A percentile compares a stretch with the other conserved stretches of the same genome.
These are phyloP conservation scores for Nannizzia gypsea DNA, from an alignment of 2,329 filamentous ascomycete genomes.

Conservation along the genomic window DNA sequence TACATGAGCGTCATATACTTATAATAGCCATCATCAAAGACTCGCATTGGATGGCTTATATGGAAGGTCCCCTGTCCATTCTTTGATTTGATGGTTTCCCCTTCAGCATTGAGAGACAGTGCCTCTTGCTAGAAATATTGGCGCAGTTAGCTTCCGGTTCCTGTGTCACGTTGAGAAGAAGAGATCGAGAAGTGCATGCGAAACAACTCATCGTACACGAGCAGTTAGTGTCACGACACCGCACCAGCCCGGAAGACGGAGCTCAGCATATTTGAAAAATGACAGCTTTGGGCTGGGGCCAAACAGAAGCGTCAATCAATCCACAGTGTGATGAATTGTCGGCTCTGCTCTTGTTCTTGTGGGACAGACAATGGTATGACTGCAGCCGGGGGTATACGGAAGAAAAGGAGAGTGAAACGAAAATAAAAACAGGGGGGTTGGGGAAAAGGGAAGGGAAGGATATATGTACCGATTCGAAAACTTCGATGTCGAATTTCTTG, in stretches of 20 bases:
- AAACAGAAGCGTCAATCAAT: not conserved
- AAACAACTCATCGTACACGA: conserved; percentile 1
- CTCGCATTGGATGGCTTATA: conserved; percentile 42
- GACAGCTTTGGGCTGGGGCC: not conserved
- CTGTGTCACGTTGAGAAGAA: not conserved
- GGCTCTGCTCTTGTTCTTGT: no score
- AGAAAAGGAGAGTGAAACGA: not conserved
- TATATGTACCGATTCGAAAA: conserved; percentile 36
- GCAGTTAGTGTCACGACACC: not conserved
- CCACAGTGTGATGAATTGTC: no score
- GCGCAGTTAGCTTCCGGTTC: conserved; percentile 1
- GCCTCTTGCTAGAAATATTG: conserved; percentile 27
- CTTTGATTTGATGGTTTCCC: conserved; percentile 26
- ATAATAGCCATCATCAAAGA: conserved; percentile 44
- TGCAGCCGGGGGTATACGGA: not conserved
- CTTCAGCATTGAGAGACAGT: conserved; percentile 37
- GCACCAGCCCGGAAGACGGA: not conserved
- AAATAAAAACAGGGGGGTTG: not conserved
- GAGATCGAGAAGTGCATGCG: not conserved
- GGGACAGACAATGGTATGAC: no score
- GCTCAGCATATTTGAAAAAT: not conserved
- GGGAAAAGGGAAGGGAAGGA: not conserved
- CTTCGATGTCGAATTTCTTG: conserved; percentile 32
- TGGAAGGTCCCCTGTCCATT: conserved; percentile 21
- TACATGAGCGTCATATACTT: conserved; percentile 46